Evolutionary conservation across 768 basidiomycete species (phyloP).

Genomic region (Suillus subluteus): DNA sequence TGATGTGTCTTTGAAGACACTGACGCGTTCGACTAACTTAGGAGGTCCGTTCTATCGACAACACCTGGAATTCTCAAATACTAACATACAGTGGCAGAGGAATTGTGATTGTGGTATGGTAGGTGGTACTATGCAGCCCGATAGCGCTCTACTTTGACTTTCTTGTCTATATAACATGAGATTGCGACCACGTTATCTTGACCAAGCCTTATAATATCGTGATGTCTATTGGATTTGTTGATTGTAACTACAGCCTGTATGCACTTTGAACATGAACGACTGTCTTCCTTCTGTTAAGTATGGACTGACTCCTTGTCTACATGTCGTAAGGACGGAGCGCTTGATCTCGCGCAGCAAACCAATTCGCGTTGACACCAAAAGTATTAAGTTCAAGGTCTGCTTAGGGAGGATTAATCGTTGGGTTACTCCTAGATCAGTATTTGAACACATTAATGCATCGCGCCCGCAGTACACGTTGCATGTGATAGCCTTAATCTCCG

Average conservation of each 20-base stretch:
- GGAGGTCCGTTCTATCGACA: background rate
- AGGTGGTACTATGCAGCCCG: background rate
- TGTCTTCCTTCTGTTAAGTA: background rate
- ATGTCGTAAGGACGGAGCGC: too few species aligned
- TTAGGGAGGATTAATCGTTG: slow-evolving; percentile 5
- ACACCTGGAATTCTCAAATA: background rate
- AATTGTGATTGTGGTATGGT: background rate
- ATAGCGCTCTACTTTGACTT: background rate
- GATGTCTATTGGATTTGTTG: background rate
- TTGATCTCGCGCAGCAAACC: too few species aligned
- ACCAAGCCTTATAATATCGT: slow-evolving; percentile 27
- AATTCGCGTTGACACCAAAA: too few species aligned
- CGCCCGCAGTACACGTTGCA: slow-evolving; percentile 47
- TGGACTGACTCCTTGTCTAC: too few species aligned
- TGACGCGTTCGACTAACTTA: background rate
- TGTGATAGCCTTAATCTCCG: slow-evolving; percentile 59
- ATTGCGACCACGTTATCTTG: slow-evolving; percentile 41
- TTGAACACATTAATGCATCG: slow-evolving; percentile 62
- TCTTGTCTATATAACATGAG: background rate
- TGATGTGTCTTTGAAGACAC: background rate
- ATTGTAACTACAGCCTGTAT: background rate
- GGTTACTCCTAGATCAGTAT: slow-evolving; percentile 54
- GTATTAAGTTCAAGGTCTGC: background rate
- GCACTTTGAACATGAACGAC: background rate
- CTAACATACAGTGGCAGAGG: background rate